Evolutionary conservation across 2,329 filamentous ascomycete genomes (phyloP).

Genomic region (Furcasterigmium sp.): DNA sequence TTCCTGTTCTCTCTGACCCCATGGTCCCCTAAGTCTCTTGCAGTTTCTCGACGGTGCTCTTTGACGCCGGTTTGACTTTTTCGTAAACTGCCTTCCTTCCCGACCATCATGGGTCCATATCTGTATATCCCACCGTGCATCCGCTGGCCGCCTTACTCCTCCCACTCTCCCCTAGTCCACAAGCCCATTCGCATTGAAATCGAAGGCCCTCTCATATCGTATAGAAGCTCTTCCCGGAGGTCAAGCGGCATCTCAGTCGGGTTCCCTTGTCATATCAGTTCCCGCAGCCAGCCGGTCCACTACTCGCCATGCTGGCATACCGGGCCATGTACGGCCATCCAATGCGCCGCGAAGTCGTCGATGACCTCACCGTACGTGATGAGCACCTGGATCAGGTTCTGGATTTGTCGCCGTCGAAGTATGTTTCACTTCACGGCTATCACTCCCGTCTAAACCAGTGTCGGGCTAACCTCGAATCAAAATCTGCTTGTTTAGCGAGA

Average conservation of each 20-base stretch:
- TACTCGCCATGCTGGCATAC: not conserved
- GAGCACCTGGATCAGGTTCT: no score
- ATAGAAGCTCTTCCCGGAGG: not conserved
- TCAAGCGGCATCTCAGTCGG: not conserved
- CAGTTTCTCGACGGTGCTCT: no score
- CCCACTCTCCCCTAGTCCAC: not conserved
- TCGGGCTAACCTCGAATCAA: no score
- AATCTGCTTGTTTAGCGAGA: no score
- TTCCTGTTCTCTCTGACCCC: no score
- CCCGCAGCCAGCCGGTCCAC: not conserved
- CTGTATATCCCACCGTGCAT: not conserved
- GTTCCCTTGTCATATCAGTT: not conserved
- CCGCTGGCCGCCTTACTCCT: not conserved
- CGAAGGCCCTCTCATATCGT: not conserved
- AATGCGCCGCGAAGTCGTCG: not conserved
- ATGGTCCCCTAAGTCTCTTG: no score
- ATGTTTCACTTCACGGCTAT: no score
- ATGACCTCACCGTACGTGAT: no score
- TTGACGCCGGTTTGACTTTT: no score
- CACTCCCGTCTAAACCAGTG: no score
- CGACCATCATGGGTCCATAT: not conserved
- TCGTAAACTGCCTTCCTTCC: not conserved
- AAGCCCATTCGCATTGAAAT: not conserved
- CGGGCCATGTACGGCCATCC: not conserved
- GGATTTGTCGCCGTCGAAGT: no score